Conservation (phyloP, 139 green algal genomes). For the Pseudopediastrum boryanum region DNA sequence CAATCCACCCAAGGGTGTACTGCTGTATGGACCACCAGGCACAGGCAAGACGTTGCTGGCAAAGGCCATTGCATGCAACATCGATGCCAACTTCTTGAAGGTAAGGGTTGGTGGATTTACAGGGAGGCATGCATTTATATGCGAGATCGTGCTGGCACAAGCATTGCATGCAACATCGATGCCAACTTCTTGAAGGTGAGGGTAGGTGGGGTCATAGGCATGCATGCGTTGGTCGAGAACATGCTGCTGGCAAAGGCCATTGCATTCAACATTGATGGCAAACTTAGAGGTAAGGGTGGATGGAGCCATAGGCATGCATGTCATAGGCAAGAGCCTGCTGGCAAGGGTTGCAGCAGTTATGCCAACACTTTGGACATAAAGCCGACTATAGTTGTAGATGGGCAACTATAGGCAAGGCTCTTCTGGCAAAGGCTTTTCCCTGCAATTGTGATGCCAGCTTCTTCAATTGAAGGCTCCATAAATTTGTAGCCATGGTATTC, state of each 20-base stretch:
- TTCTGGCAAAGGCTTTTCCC: constrained; percentile 87
- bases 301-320: no score
- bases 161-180: constrained; percentile 95
- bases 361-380: constrained; percentile 91
- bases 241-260: constrained; percentile 88
- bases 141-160: constrained; percentile 88
- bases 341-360: constrained; percentile 92
- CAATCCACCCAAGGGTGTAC: constrained; percentile 94
- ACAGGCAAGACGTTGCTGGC: constrained; percentile 91
- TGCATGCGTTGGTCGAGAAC: no score
- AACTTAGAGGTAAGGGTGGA: constrained; percentile 88
- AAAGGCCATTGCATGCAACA: constrained; percentile 91
- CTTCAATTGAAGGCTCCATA: no score
- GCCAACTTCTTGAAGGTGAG: constrained; percentile 92
- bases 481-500: no score
- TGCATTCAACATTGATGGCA: constrained; percentile 93
- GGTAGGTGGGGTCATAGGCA: no score
- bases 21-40: constrained; percentile 84
- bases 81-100: constrained; percentile 96
- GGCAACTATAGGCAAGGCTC: no score
- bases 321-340: constrained; percentile 90
- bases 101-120: no score
- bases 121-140: no score
- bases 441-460: no score
- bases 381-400: no score